Evolutionary conservation across 176 grass and related monocot species (phyloP), one percentile per base, ranked within the genome.

Genomic region (Aegilops longissima): DNA sequence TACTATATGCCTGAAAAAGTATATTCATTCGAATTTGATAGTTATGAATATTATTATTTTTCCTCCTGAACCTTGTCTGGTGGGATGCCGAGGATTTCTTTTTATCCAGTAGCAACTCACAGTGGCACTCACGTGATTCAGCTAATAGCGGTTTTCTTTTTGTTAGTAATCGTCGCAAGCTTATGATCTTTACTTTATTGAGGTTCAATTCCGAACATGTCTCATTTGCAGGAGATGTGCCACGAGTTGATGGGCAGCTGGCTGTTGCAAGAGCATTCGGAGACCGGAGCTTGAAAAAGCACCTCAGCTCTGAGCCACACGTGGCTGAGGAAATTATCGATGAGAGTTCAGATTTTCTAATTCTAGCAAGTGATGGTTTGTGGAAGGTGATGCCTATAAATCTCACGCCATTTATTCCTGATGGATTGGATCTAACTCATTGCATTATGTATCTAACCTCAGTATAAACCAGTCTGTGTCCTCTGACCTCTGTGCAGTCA

Each of bases 251-350:
- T 81, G 97, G 97, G 40, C 97, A 99, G 72, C 89, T 99, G 33
- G 97, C 97, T 3, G 97, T 99, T 87, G 93, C 97, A 78, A 93
- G 97, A 63, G 94, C 97, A 69, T 99, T 99, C 66, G 97, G 97
- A 39, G 97, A 99, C 70, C 54, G 90, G 62, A 96, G 97, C 87
- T 88, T 99, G 85, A 99, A 99, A 77, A 89, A 80, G 45, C 97
- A 99, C 73, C 94, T 99, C 49, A 99, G 94, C 81, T 96, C 97
- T 76, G 97, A 99, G 0, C 97, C 97, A 65, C 11, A 94, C 68
- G 81, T 99, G 39, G 47, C 14, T 3, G 85, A 92, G 33, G 80
- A 91, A 80, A 12, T 30, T 52, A 92, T 96, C 6, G 78, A 96
- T 71, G 94, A 96, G 49, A 86, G 70, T 70, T 81, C 73, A 2